Evolutionary conservation across 1,284 basidiomycete species (phyloP).

Genomic region (Rugosomyces carneus): DNA sequence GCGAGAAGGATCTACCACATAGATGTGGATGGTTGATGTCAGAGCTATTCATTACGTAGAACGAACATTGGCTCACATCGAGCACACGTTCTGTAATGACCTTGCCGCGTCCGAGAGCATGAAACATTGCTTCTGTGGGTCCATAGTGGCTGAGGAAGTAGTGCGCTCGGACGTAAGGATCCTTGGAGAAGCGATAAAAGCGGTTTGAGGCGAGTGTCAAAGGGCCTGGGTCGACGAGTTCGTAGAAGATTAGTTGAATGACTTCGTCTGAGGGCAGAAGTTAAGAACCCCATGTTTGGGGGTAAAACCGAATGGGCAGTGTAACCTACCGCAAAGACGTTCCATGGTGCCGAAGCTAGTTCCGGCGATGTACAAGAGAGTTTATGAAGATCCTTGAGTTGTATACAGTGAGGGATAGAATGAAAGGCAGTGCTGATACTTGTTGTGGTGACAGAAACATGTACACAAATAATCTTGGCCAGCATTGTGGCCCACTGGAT

Average conservation of each 20-base stretch:
- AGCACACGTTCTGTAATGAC: constrained; percentile 59
- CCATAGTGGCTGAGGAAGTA: constrained; percentile 73
- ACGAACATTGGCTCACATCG: constrained; percentile 45
- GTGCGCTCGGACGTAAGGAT: constrained; percentile 66
- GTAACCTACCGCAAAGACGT: constrained; percentile 52
- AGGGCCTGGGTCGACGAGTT: constrained; percentile 55
- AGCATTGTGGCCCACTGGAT: constrained; percentile 19
- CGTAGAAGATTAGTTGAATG: constrained; percentile 65
- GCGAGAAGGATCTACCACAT: constrained; percentile 53
- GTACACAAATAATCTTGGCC: not conserved
- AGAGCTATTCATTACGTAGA: not conserved
- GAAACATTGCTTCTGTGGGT: constrained; percentile 59
- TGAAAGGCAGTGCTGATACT: constrained; percentile 6
- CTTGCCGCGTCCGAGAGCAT: constrained; percentile 62
- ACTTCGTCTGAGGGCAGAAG: constrained; percentile 50
- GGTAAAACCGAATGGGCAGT: constrained; percentile 7
- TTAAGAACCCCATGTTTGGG: constrained; percentile 16
- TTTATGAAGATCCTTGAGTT: not conserved
- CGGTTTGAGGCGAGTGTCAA: constrained; percentile 54
- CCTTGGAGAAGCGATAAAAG: constrained; percentile 56
- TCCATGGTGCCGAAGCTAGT: constrained; percentile 38
- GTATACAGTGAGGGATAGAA: not conserved
- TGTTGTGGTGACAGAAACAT: constrained; percentile 15
- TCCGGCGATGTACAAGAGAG: not conserved
- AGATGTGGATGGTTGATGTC: not conserved